Base-by-base conservation (phyloP, 2,329 filamentous ascomycete species). In the Ophioceras dolichostomum region DNA sequence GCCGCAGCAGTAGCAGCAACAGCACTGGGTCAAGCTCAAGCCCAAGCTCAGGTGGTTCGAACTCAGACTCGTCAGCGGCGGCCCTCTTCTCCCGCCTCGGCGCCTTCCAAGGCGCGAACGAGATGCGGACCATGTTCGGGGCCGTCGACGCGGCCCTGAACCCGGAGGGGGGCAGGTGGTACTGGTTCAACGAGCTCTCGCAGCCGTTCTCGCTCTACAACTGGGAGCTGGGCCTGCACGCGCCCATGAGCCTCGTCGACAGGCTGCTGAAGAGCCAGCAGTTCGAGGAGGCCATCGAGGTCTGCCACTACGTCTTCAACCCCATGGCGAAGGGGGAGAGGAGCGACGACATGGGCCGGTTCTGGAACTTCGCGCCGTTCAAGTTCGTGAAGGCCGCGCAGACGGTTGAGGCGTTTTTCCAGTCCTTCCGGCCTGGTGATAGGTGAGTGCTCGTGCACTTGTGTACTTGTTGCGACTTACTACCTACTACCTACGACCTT, bases 161-260 rank as follows among this genome's bases (percentile, higher is more conserved):
- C n/a, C n/a, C n/a, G n/a, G n/a, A n/a, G n/a, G n/a, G n/a, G n/a
- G n/a, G n/a, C n/a, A n/a, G n/a, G n/a, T n/a, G n/a, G n/a, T n/a
- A n/a, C n/a, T n/a, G n/a, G n/a, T 43, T 35, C 37, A 29, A 54
- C 35, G 53, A 54, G 35, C 38, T 45, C 3, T 14, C 21, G 4
- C 21, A 21, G 6, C 48, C 52, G 3, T 49, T 47, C 34, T 19
- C 47, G 2, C 9, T 50, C 2, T 55, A 56, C 41, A 52, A 53
- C 27, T 57, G 54, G 54, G 54, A 57, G 39, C 4, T 54, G 4
- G 49, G 49, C 3, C 30, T 53, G 4, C 52, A 54, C 33, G 38
- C 36, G 1, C 39, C 43, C 2, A 38, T 50, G 37, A 13, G 43
- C 8, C 9, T 49, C 2, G 39, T 46, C 6, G 47, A 52, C 19